Base-by-base conservation (phyloP, 169 alveolate species). In the Cryptosporidium baileyi region DNA sequence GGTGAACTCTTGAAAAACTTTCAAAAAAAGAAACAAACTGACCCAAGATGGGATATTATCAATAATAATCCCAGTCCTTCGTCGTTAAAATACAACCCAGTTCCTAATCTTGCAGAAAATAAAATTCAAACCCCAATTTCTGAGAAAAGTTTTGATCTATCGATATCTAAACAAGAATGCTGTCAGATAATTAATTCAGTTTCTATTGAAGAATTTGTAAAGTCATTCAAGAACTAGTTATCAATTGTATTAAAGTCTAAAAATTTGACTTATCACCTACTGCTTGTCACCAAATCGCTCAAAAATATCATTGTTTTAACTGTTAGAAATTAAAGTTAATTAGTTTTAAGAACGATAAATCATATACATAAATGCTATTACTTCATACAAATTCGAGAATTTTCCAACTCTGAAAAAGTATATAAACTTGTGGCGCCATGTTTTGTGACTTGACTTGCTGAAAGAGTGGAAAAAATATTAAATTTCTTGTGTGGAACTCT, bases 121-220 rank as follows among this genome's bases (percentile, higher is more conserved):
- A 19, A 13, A 17, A 57, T n/a, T 57, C 63, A 24, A 57, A 24
- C n/a, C 13, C n/a, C 26, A 22, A 1, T 57, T n/a, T 19, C 40
- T 4, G 26, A 17, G 26, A 30, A 57, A 17, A 19, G 22, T 19
- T 13, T 17, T 30, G 11, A 57, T 15, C 60, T 74, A 17, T 51
- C 65, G 19, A 34, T 74, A 17, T 34, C 67, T 4, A 30, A 22
- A 40, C 85, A 52, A 22, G 44, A 57, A 2, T 19, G 26, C 19
- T 74, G 63, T 13, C 74, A 74, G 24, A 74, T 74, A 22, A 34
- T 57, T 19, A 28, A 74, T 9, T 74, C 85, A 1, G 54, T 74
- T 38, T 74, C 85, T 22, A 5, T 74, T n/a, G 67, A 74, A 7
- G 85, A 74, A 24, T 74, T 52, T 41, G 43, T 74, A 36, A 40